Evolutionary conservation across 495 filamentous ascomycete species (phyloP).

Genomic region (Aspergillus homomorphus): DNA sequence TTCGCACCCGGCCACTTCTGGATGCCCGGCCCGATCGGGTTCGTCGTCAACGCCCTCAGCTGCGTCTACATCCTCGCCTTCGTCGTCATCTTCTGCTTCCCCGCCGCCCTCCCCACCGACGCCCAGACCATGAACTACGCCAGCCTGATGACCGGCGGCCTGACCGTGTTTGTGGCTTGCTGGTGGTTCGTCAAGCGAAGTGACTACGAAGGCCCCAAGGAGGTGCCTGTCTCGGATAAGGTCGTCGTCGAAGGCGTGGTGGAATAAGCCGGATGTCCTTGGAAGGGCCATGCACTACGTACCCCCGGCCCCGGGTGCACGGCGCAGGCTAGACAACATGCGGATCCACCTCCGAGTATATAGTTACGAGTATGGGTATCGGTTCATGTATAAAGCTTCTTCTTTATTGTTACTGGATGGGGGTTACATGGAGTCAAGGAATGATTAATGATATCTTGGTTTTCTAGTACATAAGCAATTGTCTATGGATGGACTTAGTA

Average conservation of each 20-base stretch:
- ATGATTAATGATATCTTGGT: no score
- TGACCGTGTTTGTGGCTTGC: conserved; percentile 43
- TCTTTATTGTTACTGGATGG: no score
- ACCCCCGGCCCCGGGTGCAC: no score
- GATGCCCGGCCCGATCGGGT: conserved; percentile 59
- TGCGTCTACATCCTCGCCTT: conserved; percentile 68
- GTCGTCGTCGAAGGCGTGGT: background rate
- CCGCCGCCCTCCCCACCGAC: conserved; percentile 54
- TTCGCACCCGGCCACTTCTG: conserved; percentile 67
- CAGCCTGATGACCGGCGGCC: conserved; percentile 60
- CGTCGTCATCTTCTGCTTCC: conserved; percentile 77
- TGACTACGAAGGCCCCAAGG: background rate
- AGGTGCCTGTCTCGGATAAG: background rate
- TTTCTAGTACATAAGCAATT: no score
- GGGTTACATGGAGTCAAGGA: no score
- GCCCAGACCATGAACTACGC: conserved; percentile 68
- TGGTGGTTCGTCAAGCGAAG: conserved; percentile 34
- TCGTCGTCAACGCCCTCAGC: conserved; percentile 54
- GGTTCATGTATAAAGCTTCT: no score
- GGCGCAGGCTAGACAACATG: no score
- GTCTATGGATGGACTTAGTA: no score
- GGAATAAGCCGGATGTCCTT: no score
- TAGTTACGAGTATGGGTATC: no score
- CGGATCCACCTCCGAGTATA: no score
- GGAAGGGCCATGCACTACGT: no score